Evolutionary conservation across 495 filamentous ascomycete genomes (phyloP).

Genomic region (Lindgomyces ingoldianus): DNA sequence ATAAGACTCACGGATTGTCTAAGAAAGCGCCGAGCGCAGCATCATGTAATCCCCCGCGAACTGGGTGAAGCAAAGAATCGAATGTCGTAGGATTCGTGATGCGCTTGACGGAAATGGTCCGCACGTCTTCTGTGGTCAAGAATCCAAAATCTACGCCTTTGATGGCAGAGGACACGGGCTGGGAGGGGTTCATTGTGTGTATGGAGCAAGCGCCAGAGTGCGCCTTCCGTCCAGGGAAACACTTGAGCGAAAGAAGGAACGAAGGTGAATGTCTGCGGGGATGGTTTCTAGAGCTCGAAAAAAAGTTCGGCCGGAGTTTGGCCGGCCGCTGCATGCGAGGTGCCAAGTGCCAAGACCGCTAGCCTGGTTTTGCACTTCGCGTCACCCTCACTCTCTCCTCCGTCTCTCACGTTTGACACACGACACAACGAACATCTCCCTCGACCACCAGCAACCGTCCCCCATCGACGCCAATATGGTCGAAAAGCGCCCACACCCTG

Average conservation of each 20-base stretch:
- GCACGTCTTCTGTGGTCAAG: conserved; percentile 78
- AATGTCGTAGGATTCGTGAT: conserved; percentile 89
- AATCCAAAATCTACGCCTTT: conserved; percentile 86
- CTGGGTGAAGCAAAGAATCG: conserved; percentile 80
- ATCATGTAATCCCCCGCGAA: conserved; percentile 89
- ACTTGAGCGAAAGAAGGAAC: background rate
- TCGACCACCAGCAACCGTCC: background rate
- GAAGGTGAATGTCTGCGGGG: background rate
- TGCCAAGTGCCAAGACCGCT: background rate
- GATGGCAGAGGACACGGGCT: conserved; percentile 82
- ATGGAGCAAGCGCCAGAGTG: background rate
- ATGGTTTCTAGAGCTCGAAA: conserved; percentile 26
- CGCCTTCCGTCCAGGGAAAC: background rate
- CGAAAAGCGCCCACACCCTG: conserved; percentile 63
- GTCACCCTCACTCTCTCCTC: conserved; percentile 3
- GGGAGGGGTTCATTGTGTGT: conserved; percentile 73
- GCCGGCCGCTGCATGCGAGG: background rate
- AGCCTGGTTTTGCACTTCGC: conserved; percentile 1
- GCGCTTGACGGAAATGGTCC: conserved; percentile 83
- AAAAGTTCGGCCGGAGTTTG: conserved; percentile 12
- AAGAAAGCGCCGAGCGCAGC: conserved; percentile 88
- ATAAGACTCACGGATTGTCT: conserved; percentile 72
- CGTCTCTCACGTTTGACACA: background rate
- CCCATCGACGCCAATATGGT: conserved; percentile 47
- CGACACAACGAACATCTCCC: background rate